phyloP scores from a whole-genome alignment of 2,329 filamentous ascomycete species.

The Bertia moriformis region DNA sequence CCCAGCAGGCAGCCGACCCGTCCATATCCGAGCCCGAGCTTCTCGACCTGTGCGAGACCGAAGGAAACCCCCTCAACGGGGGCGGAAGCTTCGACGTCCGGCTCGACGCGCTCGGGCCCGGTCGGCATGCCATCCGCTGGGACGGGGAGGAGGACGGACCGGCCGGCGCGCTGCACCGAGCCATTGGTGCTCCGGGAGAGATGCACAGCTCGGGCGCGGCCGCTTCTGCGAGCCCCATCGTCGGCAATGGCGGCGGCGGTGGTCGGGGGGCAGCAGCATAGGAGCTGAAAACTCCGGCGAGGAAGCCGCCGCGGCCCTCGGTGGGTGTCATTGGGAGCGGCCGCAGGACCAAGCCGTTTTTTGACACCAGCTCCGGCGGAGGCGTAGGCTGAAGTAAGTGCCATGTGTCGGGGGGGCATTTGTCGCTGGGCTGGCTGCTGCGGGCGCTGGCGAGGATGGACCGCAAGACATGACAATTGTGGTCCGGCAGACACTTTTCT shows the following conservation, averaged over 20 bases:
- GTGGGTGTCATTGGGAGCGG: no score
- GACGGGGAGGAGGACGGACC: slow-evolving; percentile 33
- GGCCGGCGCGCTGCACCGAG: slow-evolving; percentile 19
- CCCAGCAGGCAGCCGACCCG: slow-evolving; percentile 31
- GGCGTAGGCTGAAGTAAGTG: no score
- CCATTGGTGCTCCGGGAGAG: slow-evolving; percentile 46
- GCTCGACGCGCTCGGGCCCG: slow-evolving; percentile 24
- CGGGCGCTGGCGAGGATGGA: no score
- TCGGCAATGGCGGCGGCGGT: neutral
- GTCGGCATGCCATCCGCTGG: slow-evolving; percentile 34
- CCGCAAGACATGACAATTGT: no score
- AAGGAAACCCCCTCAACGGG: slow-evolving; percentile 73
- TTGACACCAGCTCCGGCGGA: no score
- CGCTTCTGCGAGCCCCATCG: neutral
- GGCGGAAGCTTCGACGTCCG: slow-evolving; percentile 72
- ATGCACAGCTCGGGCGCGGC: slow-evolving; percentile 54
- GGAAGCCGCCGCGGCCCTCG: no score
- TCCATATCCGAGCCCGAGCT: slow-evolving; percentile 49
- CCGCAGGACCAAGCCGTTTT: no score
- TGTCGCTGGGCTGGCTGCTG: no score
- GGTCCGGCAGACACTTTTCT: no score
- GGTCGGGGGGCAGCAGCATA: no score
- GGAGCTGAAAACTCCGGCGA: no score
- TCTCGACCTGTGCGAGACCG: slow-evolving; percentile 75
- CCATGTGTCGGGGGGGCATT: no score